Percentiles rank a stretch among this genome's conserved stretches.
These are phyloP conservation scores for Penicillium fimorum DNA, from an alignment of 495 filamentous ascomycete species.

Conservation along the genomic window DNA sequence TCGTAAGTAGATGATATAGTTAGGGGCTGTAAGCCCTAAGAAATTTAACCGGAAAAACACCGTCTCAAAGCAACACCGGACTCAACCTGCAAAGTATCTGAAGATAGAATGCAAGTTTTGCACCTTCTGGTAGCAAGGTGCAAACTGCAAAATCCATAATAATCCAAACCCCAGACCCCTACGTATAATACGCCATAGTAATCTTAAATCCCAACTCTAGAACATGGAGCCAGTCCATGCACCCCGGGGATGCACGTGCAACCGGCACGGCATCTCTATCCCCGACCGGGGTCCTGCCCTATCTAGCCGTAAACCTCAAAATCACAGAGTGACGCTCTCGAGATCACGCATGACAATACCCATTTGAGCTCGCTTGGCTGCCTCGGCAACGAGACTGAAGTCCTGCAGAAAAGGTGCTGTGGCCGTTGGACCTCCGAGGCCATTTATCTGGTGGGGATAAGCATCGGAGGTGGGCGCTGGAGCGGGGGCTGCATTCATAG, in stretches of 20 bases:
- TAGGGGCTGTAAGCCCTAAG: neutral
- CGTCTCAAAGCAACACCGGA: neutral
- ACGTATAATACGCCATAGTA: slow-evolving; percentile 10
- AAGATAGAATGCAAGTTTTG: neutral
- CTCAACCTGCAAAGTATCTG: neutral
- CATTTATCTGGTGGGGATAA: slow-evolving; percentile 35
- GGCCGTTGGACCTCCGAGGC: slow-evolving; percentile 47
- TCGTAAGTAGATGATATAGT: slow-evolving; percentile 6
- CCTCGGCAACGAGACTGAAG: slow-evolving; percentile 88
- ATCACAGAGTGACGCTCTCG: slow-evolving; percentile 49
- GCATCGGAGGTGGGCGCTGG: slow-evolving; percentile 20
- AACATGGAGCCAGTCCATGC: slow-evolving; percentile 20
- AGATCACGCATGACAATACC: slow-evolving; percentile 82
- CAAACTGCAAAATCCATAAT: neutral
- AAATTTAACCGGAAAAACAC: slow-evolving; percentile 7
- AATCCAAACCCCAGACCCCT: slow-evolving; percentile 1
- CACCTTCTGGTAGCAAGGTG: neutral
- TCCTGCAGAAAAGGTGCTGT: slow-evolving; percentile 68
- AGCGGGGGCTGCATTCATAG: slow-evolving; percentile 15
- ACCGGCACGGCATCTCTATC: slow-evolving; percentile 1
- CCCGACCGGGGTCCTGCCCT: slow-evolving; percentile 15
- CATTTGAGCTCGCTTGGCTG: slow-evolving; percentile 89
- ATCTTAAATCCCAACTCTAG: slow-evolving; percentile 6
- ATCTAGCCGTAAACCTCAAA: neutral
- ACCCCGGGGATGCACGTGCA: slow-evolving; percentile 2